Percentiles rank a stretch among this genome's conserved stretches.
These are phyloP conservation scores for Aspergillus fumigatus DNA, from an alignment of 2,329 filamentous ascomycete genomes.

Conservation along the genomic window DNA sequence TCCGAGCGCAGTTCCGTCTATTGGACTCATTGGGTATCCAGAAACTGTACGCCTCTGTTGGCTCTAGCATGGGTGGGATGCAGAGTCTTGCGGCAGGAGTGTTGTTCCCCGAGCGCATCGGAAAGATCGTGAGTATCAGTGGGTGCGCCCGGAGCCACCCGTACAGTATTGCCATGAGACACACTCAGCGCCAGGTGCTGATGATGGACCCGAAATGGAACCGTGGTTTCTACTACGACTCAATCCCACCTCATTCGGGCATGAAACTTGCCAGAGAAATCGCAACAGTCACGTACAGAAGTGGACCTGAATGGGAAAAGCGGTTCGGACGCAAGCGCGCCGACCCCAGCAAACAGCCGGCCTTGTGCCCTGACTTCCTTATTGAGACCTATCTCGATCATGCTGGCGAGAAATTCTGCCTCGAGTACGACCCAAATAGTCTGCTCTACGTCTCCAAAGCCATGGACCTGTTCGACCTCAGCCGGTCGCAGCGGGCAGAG, in stretches of 20 bases:
- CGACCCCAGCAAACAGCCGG: constrained; percentile 79
- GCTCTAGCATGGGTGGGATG: constrained; percentile 98
- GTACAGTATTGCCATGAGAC: constrained; percentile 97
- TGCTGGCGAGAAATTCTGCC: constrained; percentile 94
- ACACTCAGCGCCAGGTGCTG: constrained; percentile 92
- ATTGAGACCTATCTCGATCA: constrained; percentile 99
- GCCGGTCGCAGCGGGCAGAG: constrained; percentile 62
- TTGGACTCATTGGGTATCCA: constrained; percentile 73
- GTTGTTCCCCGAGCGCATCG: constrained; percentile 76
- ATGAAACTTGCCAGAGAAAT: constrained; percentile 99
- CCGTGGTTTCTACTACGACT: constrained; percentile 86
- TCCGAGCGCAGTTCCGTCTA: constrained; percentile 86
- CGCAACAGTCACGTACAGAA: constrained; percentile 94
- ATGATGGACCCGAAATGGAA: constrained; percentile 99
- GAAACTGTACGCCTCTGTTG: constrained; percentile 85
- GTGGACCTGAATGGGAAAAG: constrained; percentile 95
- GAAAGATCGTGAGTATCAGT: constrained; percentile 80
- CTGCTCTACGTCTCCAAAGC: constrained; percentile 95
- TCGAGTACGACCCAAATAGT: constrained; percentile 95
- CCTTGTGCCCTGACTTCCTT: constrained; percentile 93
- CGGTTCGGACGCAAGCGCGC: constrained; percentile 84
- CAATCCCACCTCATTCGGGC: constrained; percentile 83
- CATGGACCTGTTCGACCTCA: constrained; percentile 96
- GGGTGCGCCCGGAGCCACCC: constrained; percentile 93
- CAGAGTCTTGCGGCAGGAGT: constrained; percentile 85